Evolutionary conservation across 768 basidiomycete species (phyloP), one percentile per base, ranked within the genome.

Genomic region (Mycena haematopus): DNA sequence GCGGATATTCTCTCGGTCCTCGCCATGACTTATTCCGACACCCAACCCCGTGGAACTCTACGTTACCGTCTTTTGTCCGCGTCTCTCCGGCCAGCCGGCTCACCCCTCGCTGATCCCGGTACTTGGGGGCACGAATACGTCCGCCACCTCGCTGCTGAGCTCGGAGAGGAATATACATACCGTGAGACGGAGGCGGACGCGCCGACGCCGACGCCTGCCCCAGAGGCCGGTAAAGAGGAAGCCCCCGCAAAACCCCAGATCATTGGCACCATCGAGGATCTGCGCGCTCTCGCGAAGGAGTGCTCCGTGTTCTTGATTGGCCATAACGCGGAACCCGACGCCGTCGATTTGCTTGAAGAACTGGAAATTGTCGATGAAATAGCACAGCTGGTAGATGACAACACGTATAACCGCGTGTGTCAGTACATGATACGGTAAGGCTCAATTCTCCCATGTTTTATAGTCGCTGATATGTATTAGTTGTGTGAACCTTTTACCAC

Each of bases 11-110:
- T 99, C 27, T 98, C 96, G 40, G 96, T 98, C 7, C 88, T 99
- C 47, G 97, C 96, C 8, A 99, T 99, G 97, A 99, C 97, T 8
- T 99, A 99, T 74, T 98, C 96, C 10, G 97, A 99, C 77, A 96
- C 94, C 19, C 89, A 97, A 78, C 94, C 95, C 42, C 90, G 97
- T 52, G 96, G 96, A 59, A 99, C 97, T 2, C 88, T 99, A 29
- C 87, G 88, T 65, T 99, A 97, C 78, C 91, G 96, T 50, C 85
- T 99, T 22, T 82, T 95, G 36, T 90, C 93, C 8, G 86, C 88
- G 10, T 85, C 89, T 19, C 79, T 90, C 52, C 84, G 86, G 47
- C 86, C 88, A 35, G 71, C 83, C 19, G 81, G 86, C 42, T 85
- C 90, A 2, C 85, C 87, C 3, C 84, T 92, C 22, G 83, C 90